Conservation (phyloP, 148 eudicot species). For the Rhododendron vialii region DNA sequence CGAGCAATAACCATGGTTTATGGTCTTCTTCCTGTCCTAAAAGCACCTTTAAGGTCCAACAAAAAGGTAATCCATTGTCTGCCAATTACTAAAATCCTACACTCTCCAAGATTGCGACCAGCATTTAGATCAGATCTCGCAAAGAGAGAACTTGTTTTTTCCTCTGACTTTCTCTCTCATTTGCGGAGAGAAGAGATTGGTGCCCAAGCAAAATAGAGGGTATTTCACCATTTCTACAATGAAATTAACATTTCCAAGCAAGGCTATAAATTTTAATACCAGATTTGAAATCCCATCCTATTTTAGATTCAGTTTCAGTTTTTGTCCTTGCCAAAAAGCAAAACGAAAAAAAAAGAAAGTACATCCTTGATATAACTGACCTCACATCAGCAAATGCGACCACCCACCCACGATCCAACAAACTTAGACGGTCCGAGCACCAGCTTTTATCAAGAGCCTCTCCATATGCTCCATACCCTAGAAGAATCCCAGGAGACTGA, state of each 20-base stretch:
- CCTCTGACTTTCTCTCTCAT: neutral
- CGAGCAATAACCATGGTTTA: neutral
- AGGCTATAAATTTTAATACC: neutral
- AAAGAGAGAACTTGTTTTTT: neutral
- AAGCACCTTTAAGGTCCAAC: neutral
- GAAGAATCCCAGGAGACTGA: slow-evolving; percentile 75
- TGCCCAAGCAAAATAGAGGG: neutral
- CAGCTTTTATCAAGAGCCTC: slow-evolving; percentile 83
- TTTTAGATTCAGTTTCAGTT: neutral
- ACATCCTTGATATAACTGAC: slow-evolving; percentile 30
- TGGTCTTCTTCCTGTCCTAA: neutral
- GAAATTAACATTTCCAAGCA: neutral
- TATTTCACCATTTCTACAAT: neutral
- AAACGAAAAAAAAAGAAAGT: neutral
- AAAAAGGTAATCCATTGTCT: neutral
- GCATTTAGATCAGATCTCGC: neutral
- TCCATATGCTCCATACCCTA: slow-evolving; percentile 96
- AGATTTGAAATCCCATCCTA: neutral
- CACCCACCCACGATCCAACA: slow-evolving; percentile 97
- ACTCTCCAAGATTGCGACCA: neutral
- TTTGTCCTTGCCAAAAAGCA: neutral
- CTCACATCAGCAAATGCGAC: slow-evolving; percentile 98
- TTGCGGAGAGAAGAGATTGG: neutral
- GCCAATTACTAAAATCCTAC: neutral
- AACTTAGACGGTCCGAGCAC: slow-evolving; percentile 82